phyloP scores from a whole-genome alignment of 768 basidiomycete species.

The Suillus americanus region DNA sequence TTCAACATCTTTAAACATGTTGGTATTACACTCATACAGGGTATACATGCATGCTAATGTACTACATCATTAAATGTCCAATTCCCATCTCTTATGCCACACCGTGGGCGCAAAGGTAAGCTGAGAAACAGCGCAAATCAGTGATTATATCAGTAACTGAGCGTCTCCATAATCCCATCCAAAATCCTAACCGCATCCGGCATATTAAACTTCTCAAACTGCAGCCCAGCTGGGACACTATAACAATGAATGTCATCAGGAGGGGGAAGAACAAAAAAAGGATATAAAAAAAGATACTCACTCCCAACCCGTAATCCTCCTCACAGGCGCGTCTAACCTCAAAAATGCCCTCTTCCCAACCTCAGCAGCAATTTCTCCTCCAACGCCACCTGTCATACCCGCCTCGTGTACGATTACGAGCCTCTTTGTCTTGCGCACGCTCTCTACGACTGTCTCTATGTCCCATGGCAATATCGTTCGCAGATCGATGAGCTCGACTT shows the following conservation, averaged over 20 bases:
- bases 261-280: constrained; percentile 1
- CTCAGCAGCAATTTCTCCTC: constrained; percentile 89
- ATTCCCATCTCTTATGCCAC: neutral
- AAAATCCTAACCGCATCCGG: constrained; percentile 84
- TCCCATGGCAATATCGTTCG: constrained; percentile 92
- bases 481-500: constrained; percentile 87
- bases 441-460: constrained; percentile 73
- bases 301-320: constrained; percentile 92
- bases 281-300: constrained; percentile 44
- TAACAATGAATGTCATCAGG: constrained; percentile 5
- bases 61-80: constrained; percentile 1
- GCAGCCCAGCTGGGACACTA: constrained; percentile 80
- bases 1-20: neutral
- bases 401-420: constrained; percentile 93
- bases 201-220: constrained; percentile 91
- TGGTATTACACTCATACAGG: neutral
- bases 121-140: neutral
- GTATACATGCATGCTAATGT: constrained; percentile 2
- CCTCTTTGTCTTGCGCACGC: constrained; percentile 81
- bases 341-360: constrained; percentile 83
- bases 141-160: constrained; percentile 50
- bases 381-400: constrained; percentile 82
- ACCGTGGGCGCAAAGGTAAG: neutral
- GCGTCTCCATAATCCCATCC: constrained; percentile 82
- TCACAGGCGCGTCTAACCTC: constrained; percentile 85